Evolutionary conservation across 495 filamentous ascomycete genomes (phyloP).

Genomic region (Haplographium delicatum): DNA sequence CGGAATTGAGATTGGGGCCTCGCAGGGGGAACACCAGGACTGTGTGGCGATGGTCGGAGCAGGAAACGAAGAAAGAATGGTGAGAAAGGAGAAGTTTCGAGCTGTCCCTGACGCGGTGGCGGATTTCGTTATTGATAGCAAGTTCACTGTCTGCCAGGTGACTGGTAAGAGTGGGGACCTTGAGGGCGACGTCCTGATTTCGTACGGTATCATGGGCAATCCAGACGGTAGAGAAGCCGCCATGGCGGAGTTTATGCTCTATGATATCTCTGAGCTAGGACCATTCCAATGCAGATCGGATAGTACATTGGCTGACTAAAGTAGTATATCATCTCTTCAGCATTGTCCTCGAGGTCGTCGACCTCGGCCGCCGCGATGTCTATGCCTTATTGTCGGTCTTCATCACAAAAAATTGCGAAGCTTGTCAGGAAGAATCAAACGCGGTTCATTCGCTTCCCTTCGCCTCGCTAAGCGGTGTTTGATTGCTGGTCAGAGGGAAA

Average conservation of each 20-base stretch:
- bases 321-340: not conserved
- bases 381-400: not conserved
- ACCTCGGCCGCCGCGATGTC: not conserved
- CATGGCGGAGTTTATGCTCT: slow-evolving; percentile 15
- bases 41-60: slow-evolving; percentile 10
- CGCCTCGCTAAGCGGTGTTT: no score
- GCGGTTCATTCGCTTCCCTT: no score
- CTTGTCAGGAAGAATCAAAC: no score
- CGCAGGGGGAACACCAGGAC: slow-evolving; percentile 29
- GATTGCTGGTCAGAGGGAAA: no score
- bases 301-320: not conserved
- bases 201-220: slow-evolving; percentile 7
- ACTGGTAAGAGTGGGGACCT: not conserved
- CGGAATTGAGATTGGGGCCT: slow-evolving; percentile 27
- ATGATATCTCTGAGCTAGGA: no score
- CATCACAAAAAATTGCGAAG: no score
- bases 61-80: not conserved
- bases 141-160: not conserved
- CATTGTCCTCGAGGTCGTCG: not conserved
- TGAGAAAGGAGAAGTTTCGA: slow-evolving; percentile 1
- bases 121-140: slow-evolving; percentile 2
- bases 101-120: not conserved
- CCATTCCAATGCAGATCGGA: no score
- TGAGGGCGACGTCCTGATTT: slow-evolving; percentile 9
- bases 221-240: slow-evolving; percentile 15